These are phyloP conservation scores for Psidium guajava DNA, from an alignment of 345 rosid genomes.

Conservation along the genomic window DNA sequence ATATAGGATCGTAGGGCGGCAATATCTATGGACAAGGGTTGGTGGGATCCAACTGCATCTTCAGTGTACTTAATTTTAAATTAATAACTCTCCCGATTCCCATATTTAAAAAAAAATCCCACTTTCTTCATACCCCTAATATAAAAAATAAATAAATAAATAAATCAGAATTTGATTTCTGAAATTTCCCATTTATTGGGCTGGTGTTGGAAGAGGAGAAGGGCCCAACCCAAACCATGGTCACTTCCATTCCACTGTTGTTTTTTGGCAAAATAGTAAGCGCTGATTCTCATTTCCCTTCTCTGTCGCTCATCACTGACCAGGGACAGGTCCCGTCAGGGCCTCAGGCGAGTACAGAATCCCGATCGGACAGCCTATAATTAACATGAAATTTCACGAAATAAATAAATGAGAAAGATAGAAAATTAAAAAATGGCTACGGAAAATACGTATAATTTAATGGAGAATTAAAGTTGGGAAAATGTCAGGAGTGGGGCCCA, in stretches of 20 bases:
- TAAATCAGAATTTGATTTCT: not conserved
- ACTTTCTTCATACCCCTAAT: not conserved
- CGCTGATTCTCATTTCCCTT: not conserved
- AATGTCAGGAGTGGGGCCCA: not conserved
- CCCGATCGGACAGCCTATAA: not conserved
- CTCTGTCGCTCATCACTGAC: not conserved
- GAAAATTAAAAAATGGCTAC: not conserved
- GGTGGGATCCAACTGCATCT: not conserved
- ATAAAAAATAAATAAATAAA: not conserved
- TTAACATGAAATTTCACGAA: not conserved
- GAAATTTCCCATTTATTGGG: not conserved
- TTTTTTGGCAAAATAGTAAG: not conserved
- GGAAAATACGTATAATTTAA: not conserved
- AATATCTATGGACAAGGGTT: not conserved
- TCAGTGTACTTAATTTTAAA: not conserved
- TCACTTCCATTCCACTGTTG: not conserved
- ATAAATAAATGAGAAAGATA: too few relatives aligned
- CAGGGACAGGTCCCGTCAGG: not conserved
- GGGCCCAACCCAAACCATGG: not conserved
- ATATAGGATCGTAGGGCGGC: not conserved
- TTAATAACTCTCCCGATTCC: not conserved
- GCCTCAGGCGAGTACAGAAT: not conserved
- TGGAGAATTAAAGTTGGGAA: not conserved
- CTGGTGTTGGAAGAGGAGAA: not conserved
- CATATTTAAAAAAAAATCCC: too few relatives aligned